Base-by-base conservation (phyloP, 2,329 filamentous ascomycete species). In the Fusarium chlamydosporum region DNA sequence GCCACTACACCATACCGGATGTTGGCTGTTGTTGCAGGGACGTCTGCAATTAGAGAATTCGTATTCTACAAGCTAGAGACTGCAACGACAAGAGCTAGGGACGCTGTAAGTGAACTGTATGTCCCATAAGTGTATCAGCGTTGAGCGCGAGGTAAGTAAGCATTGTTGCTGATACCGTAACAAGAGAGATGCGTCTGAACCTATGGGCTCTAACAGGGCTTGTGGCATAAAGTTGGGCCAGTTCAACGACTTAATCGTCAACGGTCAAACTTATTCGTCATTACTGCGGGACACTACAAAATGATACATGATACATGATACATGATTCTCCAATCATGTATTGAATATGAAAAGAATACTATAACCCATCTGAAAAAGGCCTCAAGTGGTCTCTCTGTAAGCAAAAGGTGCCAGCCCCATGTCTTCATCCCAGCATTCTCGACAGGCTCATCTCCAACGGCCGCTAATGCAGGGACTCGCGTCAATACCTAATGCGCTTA, bases 1-100 rank as follows among this genome's bases (percentile, higher is more conserved):
- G 74, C 74, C 74, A 76, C 73, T 76, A 76, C 74, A 76, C 74
- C 74, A 76, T 76, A 75, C 74, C 74, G 73, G 74, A 75, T 64
- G 8, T 37, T 10, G 16, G 23, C 29, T 40, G 5, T 58, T 51
- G 20, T 20, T 57, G 2, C 5, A 4, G 1, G 0, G 1, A 0
- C 4, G 1, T 3, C 4, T 5, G 6, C 7, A 18, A 15, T 56
- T 33, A 3, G 2, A n/a, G 1, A 6, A 1, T 16, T 1, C 34
- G 16, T 4, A 18, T 2, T 3, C 15, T 7, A 7, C 2, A 0
- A 1, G 1, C 18, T 7, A 15, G 45, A 29, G 18, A 18, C n/a
- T 27, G 41, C 15, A 43, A 7, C 9, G 15, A 11, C 10, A 27
- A 13, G 2, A 9, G 16, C 12, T 26, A 43, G 6, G 10, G 5